These are phyloP conservation scores for Thelonectria blattea DNA, from an alignment of 2,329 filamentous ascomycete species.

Conservation along the genomic window DNA sequence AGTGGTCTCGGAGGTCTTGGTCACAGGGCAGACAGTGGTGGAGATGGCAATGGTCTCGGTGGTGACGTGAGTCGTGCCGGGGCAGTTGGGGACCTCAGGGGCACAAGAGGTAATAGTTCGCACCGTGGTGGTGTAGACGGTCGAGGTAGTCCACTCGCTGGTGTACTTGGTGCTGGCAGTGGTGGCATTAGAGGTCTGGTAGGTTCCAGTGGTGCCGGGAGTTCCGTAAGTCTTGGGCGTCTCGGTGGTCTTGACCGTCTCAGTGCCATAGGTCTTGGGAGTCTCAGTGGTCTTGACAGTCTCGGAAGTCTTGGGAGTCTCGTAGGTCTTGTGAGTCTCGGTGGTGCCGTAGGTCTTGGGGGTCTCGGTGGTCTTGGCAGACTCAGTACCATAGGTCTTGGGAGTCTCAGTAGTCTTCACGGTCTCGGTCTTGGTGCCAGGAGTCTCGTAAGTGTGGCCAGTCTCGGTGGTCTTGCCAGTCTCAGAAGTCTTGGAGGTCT, in stretches of 20 bases:
- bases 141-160: conserved; percentile 21
- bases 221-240: not conserved
- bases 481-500: too few species aligned
- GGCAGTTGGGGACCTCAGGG: conserved; percentile 30
- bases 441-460: not conserved
- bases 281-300: not conserved
- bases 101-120: conserved; percentile 32
- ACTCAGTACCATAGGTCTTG: conserved; percentile 13
- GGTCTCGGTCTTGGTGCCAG: not conserved
- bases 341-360: not conserved
- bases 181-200: not conserved
- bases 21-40: conserved; percentile 13
- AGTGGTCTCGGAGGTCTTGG: conserved; percentile 2
- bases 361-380: not conserved
- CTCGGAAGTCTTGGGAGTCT: not conserved
- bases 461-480: not conserved
- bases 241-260: too few species aligned
- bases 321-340: not conserved
- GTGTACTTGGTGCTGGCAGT: conserved; percentile 7
- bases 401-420: too few species aligned
- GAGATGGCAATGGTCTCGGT: conserved; percentile 39
- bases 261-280: not conserved
- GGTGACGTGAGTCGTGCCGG: conserved; percentile 26
- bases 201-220: conserved; percentile 22
- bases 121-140: conserved; percentile 32